phyloP scores from a whole-genome alignment of 768 basidiomycete species.

The Termitomyces sp. region DNA sequence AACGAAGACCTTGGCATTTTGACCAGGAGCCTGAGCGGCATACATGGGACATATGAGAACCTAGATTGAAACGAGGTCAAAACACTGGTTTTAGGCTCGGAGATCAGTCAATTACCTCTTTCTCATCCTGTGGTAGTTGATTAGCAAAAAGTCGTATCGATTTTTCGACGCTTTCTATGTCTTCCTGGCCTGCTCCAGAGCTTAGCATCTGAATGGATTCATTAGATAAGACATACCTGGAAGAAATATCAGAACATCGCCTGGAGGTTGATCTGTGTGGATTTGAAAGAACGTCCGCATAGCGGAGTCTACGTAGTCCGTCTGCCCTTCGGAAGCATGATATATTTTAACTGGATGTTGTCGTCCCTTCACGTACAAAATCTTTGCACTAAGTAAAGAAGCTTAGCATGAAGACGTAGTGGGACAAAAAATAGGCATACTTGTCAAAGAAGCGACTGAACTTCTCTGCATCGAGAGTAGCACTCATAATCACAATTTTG shows the following conservation, averaged over 20 bases:
- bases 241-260: slow-evolving; percentile 91
- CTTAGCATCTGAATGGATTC: not conserved
- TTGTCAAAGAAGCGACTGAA: slow-evolving; percentile 84
- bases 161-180: slow-evolving; percentile 84
- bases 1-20: slow-evolving; percentile 76
- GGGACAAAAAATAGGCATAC: slow-evolving; percentile 37
- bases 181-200: slow-evolving; percentile 76
- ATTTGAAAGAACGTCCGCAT: slow-evolving; percentile 94
- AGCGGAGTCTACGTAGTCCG: slow-evolving; percentile 86
- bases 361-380: slow-evolving; percentile 88
- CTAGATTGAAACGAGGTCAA: slow-evolving; percentile 26
- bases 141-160: slow-evolving; percentile 66
- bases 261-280: slow-evolving; percentile 71
- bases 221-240: slow-evolving; percentile 46
- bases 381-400: slow-evolving; percentile 58
- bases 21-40: slow-evolving; percentile 72
- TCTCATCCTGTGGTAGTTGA: slow-evolving; percentile 54
- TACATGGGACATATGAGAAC: slow-evolving; percentile 79
- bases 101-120: slow-evolving; percentile 35
- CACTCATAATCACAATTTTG: slow-evolving; percentile 96
- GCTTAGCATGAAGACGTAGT: not conserved
- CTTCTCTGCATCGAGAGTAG: slow-evolving; percentile 92
- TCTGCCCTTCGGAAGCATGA: slow-evolving; percentile 66
- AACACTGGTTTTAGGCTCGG: not conserved
- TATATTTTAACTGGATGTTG: slow-evolving; percentile 88